phyloP scores from a whole-genome alignment of 495 filamentous ascomycete genomes.

The Aspergillus ostianus region DNA sequence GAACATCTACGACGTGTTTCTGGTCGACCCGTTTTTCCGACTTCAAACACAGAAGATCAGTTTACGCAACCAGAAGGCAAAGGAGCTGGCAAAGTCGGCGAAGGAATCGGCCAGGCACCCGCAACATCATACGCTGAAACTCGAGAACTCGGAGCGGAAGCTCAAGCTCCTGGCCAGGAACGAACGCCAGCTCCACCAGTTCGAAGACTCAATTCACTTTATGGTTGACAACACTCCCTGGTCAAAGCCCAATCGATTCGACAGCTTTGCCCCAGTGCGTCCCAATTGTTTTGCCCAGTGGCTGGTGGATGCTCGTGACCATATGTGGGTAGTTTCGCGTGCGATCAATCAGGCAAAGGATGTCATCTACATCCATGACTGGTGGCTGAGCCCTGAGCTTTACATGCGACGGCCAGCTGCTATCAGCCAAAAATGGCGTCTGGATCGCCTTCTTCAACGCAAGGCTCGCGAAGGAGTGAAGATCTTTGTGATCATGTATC shows the following conservation, averaged over 20 bases:
- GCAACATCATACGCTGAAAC: conserved; percentile 78
- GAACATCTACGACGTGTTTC: conserved; percentile 98
- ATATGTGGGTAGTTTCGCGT: conserved; percentile 98
- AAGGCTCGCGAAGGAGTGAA: conserved; percentile 97
- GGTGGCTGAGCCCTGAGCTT: conserved; percentile 96
- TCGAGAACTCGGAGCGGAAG: conserved; percentile 84
- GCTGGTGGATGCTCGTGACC: conserved; percentile 94
- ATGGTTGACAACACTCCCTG: conserved; percentile 81
- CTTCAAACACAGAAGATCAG: conserved; percentile 66
- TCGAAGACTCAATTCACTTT: conserved; percentile 84
- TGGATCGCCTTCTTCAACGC: conserved; percentile 89
- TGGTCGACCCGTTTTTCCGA: conserved; percentile 82
- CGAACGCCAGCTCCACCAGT: conserved; percentile 84
- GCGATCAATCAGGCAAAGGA: conserved; percentile 98
- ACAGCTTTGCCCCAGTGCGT: conserved; percentile 89
- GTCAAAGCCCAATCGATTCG: conserved; percentile 80
- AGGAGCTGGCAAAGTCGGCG: conserved; percentile 58
- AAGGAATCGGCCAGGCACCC: conserved; percentile 65
- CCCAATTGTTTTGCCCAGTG: conserved; percentile 88
- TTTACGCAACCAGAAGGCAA: conserved; percentile 62
- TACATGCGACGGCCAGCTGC: conserved; percentile 94
- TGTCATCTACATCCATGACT: conserved; percentile 99
- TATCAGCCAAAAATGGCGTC: conserved; percentile 97
- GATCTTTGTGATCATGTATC: conserved; percentile 96
- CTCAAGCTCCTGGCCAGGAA: conserved; percentile 90